Conservation (phyloP, 2,329 filamentous ascomycete species). For the Acrocalymma vagum region DNA sequence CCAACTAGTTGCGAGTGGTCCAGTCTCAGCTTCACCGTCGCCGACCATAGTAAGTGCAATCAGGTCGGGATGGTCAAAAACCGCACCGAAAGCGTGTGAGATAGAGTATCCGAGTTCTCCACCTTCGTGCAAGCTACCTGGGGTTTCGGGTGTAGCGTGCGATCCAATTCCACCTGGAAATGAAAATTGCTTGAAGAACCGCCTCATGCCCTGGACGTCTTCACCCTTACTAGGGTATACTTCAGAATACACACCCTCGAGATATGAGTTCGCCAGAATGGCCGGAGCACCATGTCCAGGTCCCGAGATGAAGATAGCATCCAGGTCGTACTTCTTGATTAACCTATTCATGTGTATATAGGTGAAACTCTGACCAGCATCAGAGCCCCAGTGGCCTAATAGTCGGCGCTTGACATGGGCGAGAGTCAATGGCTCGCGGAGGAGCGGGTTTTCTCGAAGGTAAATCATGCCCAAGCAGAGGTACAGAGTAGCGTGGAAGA, state of each 20-base stretch:
- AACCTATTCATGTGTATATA: constrained; percentile 85
- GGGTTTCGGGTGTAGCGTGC: constrained; percentile 81
- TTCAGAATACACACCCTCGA: constrained; percentile 80
- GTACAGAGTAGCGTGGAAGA: constrained; percentile 78
- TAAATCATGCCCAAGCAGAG: constrained; percentile 84
- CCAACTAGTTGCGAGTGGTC: constrained; percentile 80
- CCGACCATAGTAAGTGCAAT: constrained; percentile 82
- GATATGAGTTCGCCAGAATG: constrained; percentile 77
- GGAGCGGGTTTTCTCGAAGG: constrained; percentile 75
- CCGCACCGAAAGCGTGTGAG: constrained; percentile 79
- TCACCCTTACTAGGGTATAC: constrained; percentile 79
- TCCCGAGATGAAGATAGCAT: constrained; percentile 77
- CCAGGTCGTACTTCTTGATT: constrained; percentile 80
- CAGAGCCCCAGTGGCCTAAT: constrained; percentile 81
- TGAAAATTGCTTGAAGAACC: constrained; percentile 84
- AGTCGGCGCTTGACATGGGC: constrained; percentile 78
- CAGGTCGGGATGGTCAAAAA: constrained; percentile 77
- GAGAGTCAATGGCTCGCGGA: constrained; percentile 72
- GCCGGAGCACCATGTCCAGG: constrained; percentile 82
- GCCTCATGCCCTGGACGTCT: constrained; percentile 72
- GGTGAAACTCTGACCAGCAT: constrained; percentile 82
- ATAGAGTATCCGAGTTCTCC: constrained; percentile 84
- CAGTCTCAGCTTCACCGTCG: constrained; percentile 83
- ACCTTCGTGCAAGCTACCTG: constrained; percentile 79
- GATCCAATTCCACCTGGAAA: constrained; percentile 82